Base-by-base conservation (phyloP, 139 green algal genomes). In the Tetradesmus obliquus region DNA sequence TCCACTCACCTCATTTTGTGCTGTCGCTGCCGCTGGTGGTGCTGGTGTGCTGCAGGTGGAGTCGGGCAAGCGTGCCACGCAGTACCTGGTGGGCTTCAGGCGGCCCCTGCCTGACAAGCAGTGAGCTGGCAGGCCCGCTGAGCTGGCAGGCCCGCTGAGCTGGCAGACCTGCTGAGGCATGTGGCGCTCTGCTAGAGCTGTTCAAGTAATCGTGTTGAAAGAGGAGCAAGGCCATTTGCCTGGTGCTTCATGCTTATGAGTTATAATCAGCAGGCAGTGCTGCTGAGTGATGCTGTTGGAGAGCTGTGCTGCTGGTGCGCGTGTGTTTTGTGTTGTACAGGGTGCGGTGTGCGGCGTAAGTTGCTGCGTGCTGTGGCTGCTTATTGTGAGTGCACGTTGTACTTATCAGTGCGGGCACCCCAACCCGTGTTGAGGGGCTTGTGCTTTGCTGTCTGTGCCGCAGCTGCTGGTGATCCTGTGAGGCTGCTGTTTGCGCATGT, bases 21-120 rank as follows among this genome's bases (percentile, higher is more conserved):
- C 12, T 71, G 66, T 24, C 24, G 74, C 32, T 45, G 32, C 32
- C 32, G 32, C 32, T 85, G 51, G 3, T 62, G 80, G 1, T 81
- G 72, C 72, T 85, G 80, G 5, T 84, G 80, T 85, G 80, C 80
- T 58, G 80, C 80, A 85, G 80, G 51, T 85, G 10, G 24, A 55
- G 15, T 76, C 60, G 3, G 85, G 85, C 66, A 89, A 81, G 51
- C n/a, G 66, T 24, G 66, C 66, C 5, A 69, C 7, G 20, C 85
- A 89, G 85, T 89, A 53, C 53, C 85, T 69, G 57, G 85, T 89
- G 5, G 85, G 85, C 54, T 9, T 5, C 62, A 60, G 66, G 5
- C n/a, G 66, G 4, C 24, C 54, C 6, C n/a, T 89, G 62, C 66
- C 62, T 22, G 45, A 9, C 66, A 89, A 82, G 83, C 17, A 32